Conservation (phyloP, 2,329 filamentous ascomycete species). For the Ascochyta viciae-villosae region DNA sequence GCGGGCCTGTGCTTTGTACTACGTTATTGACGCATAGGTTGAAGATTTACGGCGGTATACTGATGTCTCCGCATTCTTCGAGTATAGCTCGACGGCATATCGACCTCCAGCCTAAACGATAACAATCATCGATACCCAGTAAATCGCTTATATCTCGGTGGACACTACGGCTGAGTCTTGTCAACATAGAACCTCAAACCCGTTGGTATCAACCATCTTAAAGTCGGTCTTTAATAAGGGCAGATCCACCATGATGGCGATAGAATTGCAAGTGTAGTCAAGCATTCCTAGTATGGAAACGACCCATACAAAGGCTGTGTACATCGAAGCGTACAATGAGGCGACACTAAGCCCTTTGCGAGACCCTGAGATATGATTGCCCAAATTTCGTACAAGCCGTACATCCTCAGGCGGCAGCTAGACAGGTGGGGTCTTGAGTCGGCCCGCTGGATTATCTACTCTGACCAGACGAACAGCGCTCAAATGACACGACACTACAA, state of each 20-base stretch:
- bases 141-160: too few species aligned
- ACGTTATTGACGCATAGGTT: too few species aligned
- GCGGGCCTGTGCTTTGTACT: too few species aligned
- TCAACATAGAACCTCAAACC: too few species aligned
- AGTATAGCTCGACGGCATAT: too few species aligned
- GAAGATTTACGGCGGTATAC: too few species aligned
- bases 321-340: constrained; percentile 1
- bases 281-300: not conserved
- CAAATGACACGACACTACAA: not conserved
- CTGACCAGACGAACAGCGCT: not conserved
- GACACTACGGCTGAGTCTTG: too few species aligned
- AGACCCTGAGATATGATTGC: not conserved
- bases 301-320: not conserved
- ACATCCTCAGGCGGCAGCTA: constrained; percentile 5
- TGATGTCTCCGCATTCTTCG: too few species aligned
- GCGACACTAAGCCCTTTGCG: not conserved
- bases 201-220: too few species aligned
- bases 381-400: constrained; percentile 12
- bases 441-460: not conserved
- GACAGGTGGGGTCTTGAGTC: not conserved
- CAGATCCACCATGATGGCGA: not conserved
- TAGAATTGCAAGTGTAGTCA: not conserved
- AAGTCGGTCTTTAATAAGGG: too few species aligned
- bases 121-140: too few species aligned
- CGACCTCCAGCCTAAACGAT: too few species aligned